Base-by-base conservation (phyloP, 2,329 filamentous ascomycete genomes). In the Pyrenophora tritici-repentis region DNA sequence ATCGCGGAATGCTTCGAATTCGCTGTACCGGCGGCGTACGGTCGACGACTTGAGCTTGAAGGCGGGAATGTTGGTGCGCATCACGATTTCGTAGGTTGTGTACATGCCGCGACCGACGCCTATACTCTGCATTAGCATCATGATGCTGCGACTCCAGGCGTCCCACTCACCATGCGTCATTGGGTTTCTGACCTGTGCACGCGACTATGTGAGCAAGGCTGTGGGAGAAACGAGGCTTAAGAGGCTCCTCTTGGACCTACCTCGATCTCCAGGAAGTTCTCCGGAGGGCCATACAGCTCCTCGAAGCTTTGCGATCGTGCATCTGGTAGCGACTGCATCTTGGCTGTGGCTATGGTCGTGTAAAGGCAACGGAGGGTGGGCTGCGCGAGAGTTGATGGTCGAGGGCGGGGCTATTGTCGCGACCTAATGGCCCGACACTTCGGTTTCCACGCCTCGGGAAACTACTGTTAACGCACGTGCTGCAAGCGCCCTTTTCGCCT, bases 191-290 rank as follows among this genome's bases (percentile, higher is more conserved):
- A 97, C 91, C 91, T 96, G 74, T 61, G 50, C 52, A 63, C 53
- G 54, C 54, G 51, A 56, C 67, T 60, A 52, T 50, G 63, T 62
- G 51, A 62, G 56, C 53, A 41, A 57, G 60, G 57, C 58, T 47
- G 55, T 42, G 52, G 31, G 35, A 48, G 41, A 47, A 36, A 36
- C 20, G 50, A 45, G 24, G 47, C 53, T 37, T 45, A 36, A 31
- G 53, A 41, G 41, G 46, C 38, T 36, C 37, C 14, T 42, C 29
- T 44, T 10, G 48, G 43, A 43, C 56, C 42, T 75, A 94, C 92
- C 82, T 99, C 94, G 59, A 99, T 96, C 81, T 99, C 94, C 47
- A 99, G 84, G 73, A 97, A 97, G 81, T 99, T 99, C 82, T 99
- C 94, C 5, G 94, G 94, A 40, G 93, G 91, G 12, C 92, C 94